Evolutionary conservation across 441 rosid species (phyloP).

Genomic region (Corymbia calophylla): DNA sequence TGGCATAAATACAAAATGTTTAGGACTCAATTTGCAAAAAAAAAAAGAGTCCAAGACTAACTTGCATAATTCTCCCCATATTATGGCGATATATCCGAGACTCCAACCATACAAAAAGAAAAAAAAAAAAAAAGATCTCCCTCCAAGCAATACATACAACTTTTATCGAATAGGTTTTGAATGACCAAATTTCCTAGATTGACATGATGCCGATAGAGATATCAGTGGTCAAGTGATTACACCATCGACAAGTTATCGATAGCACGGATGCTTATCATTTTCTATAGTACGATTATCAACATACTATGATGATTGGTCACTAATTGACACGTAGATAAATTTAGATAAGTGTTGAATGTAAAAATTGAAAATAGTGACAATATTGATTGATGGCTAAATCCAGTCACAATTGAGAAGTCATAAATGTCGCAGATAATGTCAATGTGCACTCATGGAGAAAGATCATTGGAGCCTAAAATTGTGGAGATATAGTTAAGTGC

Average conservation of each 20-base stretch:
- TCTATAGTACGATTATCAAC: fast-evolving
- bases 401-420: neutral
- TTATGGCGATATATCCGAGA: neutral
- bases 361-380: neutral
- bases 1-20: too few relatives aligned
- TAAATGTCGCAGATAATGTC: neutral
- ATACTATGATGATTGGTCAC: neutral
- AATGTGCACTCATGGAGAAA: neutral
- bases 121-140: neutral
- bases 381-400: neutral
- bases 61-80: too few relatives aligned
- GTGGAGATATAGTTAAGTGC: neutral
- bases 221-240: neutral
- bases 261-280: fast-evolving
- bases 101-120: neutral
- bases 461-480: neutral
- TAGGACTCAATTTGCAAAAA: too few relatives aligned
- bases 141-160: neutral
- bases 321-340: neutral
- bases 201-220: fast-evolving
- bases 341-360: neutral
- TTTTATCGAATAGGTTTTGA: neutral
- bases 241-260: fast-evolving
- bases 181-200: neutral
- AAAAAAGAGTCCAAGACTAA: too few relatives aligned